Conservation (phyloP, 208 protist genomes). For the Eutreptiella sp. region DNA sequence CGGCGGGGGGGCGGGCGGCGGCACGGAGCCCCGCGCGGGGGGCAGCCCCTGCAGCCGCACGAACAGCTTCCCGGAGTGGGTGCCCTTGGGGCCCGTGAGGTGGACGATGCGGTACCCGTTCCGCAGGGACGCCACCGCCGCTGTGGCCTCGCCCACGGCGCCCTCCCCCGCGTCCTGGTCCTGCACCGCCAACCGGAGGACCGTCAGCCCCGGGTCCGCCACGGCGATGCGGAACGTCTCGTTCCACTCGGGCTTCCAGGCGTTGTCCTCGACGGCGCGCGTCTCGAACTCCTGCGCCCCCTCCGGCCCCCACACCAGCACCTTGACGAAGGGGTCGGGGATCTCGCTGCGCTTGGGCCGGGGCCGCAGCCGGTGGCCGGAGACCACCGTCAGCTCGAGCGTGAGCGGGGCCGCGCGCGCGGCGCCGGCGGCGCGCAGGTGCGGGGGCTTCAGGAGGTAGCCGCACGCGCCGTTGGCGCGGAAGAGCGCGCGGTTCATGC, state of each 20-base stretch:
- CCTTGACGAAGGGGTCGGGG: constrained; percentile 31
- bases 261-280: constrained; percentile 26
- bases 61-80: no score
- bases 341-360: constrained; percentile 9
- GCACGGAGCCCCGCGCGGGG: no score
- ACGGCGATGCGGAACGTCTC: constrained; percentile 31
- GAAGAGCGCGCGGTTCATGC: constrained; percentile 29
- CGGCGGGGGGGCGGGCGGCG: no score
- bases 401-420: background rate
- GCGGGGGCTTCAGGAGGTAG: constrained; percentile 27
- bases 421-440: background rate
- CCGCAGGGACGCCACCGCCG: constrained; percentile 8
- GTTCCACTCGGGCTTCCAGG: constrained; percentile 36
- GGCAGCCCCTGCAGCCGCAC: no score
- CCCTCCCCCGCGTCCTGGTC: constrained; percentile 26
- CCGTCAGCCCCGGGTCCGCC: background rate
- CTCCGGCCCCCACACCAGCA: constrained; percentile 9
- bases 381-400: constrained; percentile 15
- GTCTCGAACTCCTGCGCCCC: constrained; percentile 16
- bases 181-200: constrained; percentile 23
- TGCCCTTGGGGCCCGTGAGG: no score
- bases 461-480: constrained; percentile 22
- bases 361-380: constrained; percentile 19
- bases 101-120: constrained; percentile 27
- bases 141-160: constrained; percentile 25